Evolutionary conservation across 352 stramenopile genomes (phyloP).

Genomic region (Globisporangium camurandrum): DNA sequence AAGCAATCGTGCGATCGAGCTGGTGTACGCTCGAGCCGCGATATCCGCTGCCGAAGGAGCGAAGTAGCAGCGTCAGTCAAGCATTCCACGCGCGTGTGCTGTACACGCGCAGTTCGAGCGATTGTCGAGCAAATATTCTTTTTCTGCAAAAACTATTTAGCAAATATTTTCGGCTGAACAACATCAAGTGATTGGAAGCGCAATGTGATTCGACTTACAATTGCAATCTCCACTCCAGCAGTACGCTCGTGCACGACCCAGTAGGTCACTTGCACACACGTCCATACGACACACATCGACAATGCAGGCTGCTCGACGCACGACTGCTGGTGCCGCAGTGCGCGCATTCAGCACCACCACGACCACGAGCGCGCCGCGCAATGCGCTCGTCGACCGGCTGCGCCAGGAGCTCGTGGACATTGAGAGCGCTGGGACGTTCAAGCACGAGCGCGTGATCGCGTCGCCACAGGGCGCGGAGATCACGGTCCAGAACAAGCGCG

Average conservation of each 20-base stretch:
- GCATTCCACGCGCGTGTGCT: no score
- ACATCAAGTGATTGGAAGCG: not conserved
- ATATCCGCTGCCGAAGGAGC: no score
- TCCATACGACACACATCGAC: not conserved
- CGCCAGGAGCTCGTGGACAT: constrained; percentile 65
- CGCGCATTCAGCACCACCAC: constrained; percentile 20
- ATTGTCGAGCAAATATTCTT: not conserved
- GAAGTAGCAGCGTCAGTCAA: not conserved
- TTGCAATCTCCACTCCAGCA: not conserved
- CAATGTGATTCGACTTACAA: not conserved
- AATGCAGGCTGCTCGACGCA: not conserved
- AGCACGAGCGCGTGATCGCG: constrained; percentile 87
- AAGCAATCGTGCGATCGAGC: no score
- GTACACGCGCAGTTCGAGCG: no score
- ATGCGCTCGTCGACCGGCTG: constrained; percentile 70
- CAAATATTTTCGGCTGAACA: no score
- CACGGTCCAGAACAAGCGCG: constrained; percentile 49
- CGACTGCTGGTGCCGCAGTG: not conserved
- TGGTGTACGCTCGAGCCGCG: no score
- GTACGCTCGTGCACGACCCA: not conserved
- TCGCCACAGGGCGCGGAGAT: constrained; percentile 80
- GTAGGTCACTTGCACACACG: not conserved
- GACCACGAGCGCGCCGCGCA: constrained; percentile 31
- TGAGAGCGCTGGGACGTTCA: constrained; percentile 73
- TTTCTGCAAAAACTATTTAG: not conserved